Conservation (phyloP, 208 protist species). For the Leishmania turanica region DNA sequence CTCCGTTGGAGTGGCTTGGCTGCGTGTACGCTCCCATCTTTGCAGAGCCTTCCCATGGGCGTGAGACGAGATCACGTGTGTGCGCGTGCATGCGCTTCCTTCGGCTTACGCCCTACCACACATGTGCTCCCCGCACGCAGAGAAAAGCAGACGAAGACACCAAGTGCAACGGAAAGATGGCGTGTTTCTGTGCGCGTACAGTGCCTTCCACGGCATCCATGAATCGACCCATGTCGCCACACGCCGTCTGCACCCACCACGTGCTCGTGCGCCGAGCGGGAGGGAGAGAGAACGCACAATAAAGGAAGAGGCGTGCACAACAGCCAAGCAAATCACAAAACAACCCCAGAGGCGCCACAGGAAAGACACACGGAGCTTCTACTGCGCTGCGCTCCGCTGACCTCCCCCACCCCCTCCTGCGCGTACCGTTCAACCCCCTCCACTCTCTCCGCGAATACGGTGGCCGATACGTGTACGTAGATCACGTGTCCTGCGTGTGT, state of each 20-base stretch:
- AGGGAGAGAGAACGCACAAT: not conserved
- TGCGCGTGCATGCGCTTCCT: not conserved
- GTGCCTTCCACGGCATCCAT: not conserved
- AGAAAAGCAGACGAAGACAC: not conserved
- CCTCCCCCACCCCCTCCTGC: not conserved
- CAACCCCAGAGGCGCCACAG: not conserved
- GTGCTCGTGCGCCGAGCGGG: not conserved
- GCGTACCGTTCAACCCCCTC: not conserved
- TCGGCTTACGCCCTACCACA: not conserved
- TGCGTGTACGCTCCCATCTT: not conserved
- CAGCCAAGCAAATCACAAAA: not conserved
- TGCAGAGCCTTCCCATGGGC: not conserved
- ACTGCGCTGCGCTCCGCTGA: not conserved
- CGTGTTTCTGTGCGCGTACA: not conserved
- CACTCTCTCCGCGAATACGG: not conserved
- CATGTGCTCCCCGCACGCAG: not conserved
- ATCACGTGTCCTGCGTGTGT: not conserved
- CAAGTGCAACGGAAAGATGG: not conserved
- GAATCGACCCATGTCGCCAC: not conserved
- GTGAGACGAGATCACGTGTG: not conserved
- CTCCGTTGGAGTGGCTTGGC: not conserved
- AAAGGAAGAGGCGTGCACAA: not conserved
- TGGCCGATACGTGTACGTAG: not conserved
- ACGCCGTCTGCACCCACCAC: not conserved
- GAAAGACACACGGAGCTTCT: not conserved